phyloP scores from a whole-genome alignment of 257 asterid species.

The Solanum tarapatanum region DNA sequence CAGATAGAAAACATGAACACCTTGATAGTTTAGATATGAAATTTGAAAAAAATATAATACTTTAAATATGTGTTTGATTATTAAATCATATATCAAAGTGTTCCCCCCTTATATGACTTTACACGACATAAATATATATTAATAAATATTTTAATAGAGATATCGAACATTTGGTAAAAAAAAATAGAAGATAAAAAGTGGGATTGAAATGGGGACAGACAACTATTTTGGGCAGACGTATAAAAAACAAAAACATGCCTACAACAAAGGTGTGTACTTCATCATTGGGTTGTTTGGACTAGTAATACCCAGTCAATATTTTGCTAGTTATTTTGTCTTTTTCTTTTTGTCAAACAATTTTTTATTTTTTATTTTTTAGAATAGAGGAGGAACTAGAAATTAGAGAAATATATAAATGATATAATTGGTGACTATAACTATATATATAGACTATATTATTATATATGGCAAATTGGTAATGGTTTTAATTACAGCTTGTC shows the following conservation, averaged over 20 bases:
- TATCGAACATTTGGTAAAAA: not conserved
- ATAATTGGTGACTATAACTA: not conserved
- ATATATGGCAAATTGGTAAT: no score
- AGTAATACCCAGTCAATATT: slow-evolving; percentile 6
- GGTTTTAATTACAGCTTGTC: no score
- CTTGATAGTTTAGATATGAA: not conserved
- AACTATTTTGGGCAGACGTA: slow-evolving; percentile 9
- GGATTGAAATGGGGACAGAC: slow-evolving; percentile 13
- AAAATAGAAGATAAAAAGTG: not conserved
- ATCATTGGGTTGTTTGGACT: slow-evolving; percentile 25
- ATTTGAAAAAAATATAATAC: not conserved
- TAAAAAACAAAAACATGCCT: slow-evolving; percentile 15
- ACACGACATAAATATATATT: not conserved
- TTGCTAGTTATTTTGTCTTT: not conserved
- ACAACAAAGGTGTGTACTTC: slow-evolving; percentile 19
- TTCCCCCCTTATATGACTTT: not conserved
- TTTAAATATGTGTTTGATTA: no score
- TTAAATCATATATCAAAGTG: not conserved
- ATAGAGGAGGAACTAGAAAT: no score
- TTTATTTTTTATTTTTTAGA: not conserved
- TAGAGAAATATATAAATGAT: not conserved
- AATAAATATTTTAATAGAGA: not conserved
- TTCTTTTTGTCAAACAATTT: not conserved
- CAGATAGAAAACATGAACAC: accelerated
- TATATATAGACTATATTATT: not conserved